These are phyloP conservation scores for Pezicula radicicola DNA, from an alignment of 2,329 filamentous ascomycete genomes.

Conservation along the genomic window DNA sequence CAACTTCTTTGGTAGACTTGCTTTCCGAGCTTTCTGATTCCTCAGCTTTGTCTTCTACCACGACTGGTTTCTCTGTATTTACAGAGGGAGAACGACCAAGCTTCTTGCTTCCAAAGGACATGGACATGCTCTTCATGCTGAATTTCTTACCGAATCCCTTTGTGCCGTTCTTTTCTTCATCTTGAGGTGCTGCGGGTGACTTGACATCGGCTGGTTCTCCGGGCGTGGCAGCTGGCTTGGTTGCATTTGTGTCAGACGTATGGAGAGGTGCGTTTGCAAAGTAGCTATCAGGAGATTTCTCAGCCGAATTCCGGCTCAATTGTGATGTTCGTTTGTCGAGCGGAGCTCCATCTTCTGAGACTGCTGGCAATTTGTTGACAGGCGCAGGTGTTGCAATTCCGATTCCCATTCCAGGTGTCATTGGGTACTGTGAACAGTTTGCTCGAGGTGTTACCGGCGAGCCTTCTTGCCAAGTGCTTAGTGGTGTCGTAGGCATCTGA, in stretches of 20 bases:
- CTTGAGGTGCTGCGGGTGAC: slow-evolving; percentile 30
- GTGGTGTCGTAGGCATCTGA: slow-evolving; percentile 45
- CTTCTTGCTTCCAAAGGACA: slow-evolving; percentile 81
- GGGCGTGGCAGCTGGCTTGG: slow-evolving; percentile 32
- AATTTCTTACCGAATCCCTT: slow-evolving; percentile 81
- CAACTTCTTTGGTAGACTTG: slow-evolving; percentile 65
- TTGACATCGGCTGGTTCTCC: neutral
- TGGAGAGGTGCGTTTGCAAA: slow-evolving; percentile 62
- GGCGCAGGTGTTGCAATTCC: slow-evolving; percentile 67
- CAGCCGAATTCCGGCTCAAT: slow-evolving; percentile 57
- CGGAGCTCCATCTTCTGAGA: slow-evolving; percentile 45
- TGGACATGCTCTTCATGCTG: slow-evolving; percentile 62
- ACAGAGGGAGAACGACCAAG: slow-evolving; percentile 66
- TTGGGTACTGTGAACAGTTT: slow-evolving; percentile 59
- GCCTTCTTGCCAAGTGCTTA: slow-evolving; percentile 36
- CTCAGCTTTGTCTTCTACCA: slow-evolving; percentile 72
- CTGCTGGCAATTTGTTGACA: slow-evolving; percentile 37
- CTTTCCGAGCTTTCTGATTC: slow-evolving; percentile 55
- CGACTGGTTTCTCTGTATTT: slow-evolving; percentile 67
- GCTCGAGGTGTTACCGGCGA: slow-evolving; percentile 57
- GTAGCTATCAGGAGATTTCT: slow-evolving; percentile 64
- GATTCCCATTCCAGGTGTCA: slow-evolving; percentile 76
- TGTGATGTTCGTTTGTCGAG: slow-evolving; percentile 55
- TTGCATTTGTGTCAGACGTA: slow-evolving; percentile 39
- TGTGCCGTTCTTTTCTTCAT: slow-evolving; percentile 55